A percentile compares a stretch with the other conserved stretches of the same genome.
phyloP scores from a whole-genome alignment of 176 grass and related monocot species.

The barley (Hordeum vulgare) region DNA sequence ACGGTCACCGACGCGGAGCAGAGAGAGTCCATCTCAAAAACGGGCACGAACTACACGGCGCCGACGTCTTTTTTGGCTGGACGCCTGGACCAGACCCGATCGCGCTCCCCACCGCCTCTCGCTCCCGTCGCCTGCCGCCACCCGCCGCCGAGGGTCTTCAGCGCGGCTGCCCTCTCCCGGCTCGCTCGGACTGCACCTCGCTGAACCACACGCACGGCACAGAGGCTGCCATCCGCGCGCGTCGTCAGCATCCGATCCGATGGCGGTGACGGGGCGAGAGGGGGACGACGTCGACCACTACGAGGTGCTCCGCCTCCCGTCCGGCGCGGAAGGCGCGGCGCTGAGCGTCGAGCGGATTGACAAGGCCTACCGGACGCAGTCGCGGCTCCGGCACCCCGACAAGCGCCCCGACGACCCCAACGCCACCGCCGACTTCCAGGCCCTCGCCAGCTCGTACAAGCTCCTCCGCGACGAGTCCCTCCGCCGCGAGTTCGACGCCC shows the following conservation, averaged over 20 bases:
- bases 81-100: too few species aligned
- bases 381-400: conserved; percentile 64
- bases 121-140: background rate
- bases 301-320: conserved; percentile 55
- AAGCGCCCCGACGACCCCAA: conserved; percentile 70
- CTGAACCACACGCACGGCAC: background rate
- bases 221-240: background rate
- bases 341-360: conserved; percentile 64
- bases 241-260: background rate
- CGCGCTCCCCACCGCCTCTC: too few species aligned
- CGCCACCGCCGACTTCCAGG: conserved; percentile 87
- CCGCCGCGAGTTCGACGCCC: conserved; percentile 64
- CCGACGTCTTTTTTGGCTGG: too few species aligned
- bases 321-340: conserved; percentile 55
- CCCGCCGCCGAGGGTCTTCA: background rate
- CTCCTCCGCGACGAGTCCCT: conserved; percentile 58
- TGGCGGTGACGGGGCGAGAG: background rate
- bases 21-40: too few species aligned
- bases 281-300: conserved; percentile 68
- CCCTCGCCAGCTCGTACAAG: conserved; percentile 60
- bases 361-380: conserved; percentile 61
- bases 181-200: background rate
- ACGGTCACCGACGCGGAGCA: too few species aligned
- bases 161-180: background rate
- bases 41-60: too few species aligned